Conservation (phyloP, 2,329 filamentous ascomycete genomes). For the Cladosporium sp. region DNA sequence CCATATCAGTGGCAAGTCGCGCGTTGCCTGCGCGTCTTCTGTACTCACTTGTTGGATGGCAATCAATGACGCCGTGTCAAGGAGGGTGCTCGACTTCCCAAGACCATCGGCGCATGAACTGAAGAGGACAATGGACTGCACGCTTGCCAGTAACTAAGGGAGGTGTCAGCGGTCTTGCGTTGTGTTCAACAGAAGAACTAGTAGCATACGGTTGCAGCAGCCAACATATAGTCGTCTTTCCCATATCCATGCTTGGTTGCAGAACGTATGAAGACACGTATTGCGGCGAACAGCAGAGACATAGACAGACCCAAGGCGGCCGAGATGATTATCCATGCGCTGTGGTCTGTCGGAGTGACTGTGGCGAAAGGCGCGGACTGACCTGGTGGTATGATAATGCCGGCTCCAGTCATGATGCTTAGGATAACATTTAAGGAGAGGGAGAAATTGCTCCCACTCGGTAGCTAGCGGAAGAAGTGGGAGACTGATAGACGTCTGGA, state of each 20-base stretch:
- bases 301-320: slow-evolving; percentile 20
- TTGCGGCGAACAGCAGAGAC: slow-evolving; percentile 16
- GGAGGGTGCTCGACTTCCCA: not conserved
- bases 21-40: not conserved
- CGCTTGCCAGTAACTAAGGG: not conserved
- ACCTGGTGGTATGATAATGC: slow-evolving; percentile 11
- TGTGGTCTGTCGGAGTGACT: slow-evolving; percentile 22
- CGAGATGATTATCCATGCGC: slow-evolving; percentile 24
- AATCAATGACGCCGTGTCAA: not conserved
- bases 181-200: not conserved
- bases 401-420: not conserved
- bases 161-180: not conserved
- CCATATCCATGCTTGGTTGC: slow-evolving; percentile 18
- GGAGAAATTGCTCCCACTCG: not conserved
- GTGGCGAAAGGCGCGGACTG: slow-evolving; percentile 22
- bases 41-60: not conserved
- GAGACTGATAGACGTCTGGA: not conserved
- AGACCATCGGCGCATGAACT: not conserved
- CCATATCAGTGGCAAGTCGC: not conserved
- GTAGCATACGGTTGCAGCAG: slow-evolving; percentile 9
- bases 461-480: not conserved
- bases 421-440: not conserved
- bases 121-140: not conserved
- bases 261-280: slow-evolving; percentile 19
- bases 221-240: slow-evolving; percentile 20